Percentiles rank a stretch among this genome's conserved stretches.
phyloP scores from a whole-genome alignment of 805 yeast genomes.

The Priceomyces haplophilus region DNA sequence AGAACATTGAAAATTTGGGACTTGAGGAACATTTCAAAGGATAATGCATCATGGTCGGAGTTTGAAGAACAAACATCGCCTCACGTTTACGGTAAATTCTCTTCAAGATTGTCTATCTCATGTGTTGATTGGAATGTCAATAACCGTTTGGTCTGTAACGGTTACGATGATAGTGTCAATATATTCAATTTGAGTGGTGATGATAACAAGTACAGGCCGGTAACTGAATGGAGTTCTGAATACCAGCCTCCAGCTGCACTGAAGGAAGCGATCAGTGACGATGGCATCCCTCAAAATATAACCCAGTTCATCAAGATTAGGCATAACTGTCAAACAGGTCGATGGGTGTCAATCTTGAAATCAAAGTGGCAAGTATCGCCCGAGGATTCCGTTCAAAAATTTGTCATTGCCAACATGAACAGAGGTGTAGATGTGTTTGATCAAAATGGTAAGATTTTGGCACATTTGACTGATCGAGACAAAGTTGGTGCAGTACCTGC shows the following conservation, averaged over 20 bases:
- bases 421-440: constrained; percentile 80
- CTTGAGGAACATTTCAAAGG: constrained; percentile 50
- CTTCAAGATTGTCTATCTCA: constrained; percentile 77
- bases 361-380: constrained; percentile 83
- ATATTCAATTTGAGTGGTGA: constrained; percentile 57
- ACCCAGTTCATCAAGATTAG: constrained; percentile 61
- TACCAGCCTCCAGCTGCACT: constrained; percentile 13
- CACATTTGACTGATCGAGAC: constrained; percentile 58
- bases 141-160: constrained; percentile 79
- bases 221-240: constrained; percentile 22
- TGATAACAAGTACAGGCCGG: constrained; percentile 14
- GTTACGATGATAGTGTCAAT: constrained; percentile 83
- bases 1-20: constrained; percentile 87
- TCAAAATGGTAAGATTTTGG: constrained; percentile 71
- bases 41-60: constrained; percentile 53
- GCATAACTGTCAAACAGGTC: constrained; percentile 94
- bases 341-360: constrained; percentile 93
- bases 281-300: constrained; percentile 37
- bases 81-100: constrained; percentile 55
- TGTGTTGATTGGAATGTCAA: constrained; percentile 78
- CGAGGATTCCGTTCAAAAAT: constrained; percentile 68
- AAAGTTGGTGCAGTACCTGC: constrained; percentile 90
- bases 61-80: constrained; percentile 48
- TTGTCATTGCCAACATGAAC: constrained; percentile 92
- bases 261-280: constrained; percentile 13